Evolutionary conservation across 768 basidiomycete genomes (phyloP), one percentile per base, ranked within the genome.

Genomic region (Xanthoconium stramineum): DNA sequence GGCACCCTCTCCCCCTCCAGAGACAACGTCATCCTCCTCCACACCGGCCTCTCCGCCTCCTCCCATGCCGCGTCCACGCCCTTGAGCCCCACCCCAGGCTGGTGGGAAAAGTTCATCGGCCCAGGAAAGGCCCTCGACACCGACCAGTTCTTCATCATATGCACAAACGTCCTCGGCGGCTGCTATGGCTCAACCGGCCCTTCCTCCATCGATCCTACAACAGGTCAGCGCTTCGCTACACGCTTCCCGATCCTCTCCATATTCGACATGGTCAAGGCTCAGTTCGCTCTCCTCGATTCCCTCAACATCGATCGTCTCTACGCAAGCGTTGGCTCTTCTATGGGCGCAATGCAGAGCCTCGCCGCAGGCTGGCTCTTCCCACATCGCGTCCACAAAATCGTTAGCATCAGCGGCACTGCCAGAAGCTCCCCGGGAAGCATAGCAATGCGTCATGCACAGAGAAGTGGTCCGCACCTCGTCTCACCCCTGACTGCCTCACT

Each of bases 101-200:
- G 97, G 97, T 99, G 97, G 97, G 91, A 98, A 74, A 88, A 89
- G 65, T 99, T 98, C 74, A 94, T 99, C 61, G 97, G 97, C 0
- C 94, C 96, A 5, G 92, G 92, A 49, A 93, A 89, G 65, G 85
- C 95, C 11, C 78, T 99, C 40, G 97, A 99, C 77, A 98, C 97
- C 7, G 78, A 94, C 66, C 81, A 85, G 52, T 97, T 89, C 78
- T 98, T 91, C 73, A 76, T 98, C 69, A 83, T 99, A 42, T 99
- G 97, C 75, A 91, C 94, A 11, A 99, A 98, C 72, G 94, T 94
- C 54, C 79, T 99, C 40, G 97, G 95, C 2, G 96, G 97, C 0
- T 99, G 97, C 76, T 98, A 98, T 69, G 97, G 97, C 38, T 91
- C 92, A 10, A 98, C 97, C 0, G 97, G 97, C 2, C 97, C 97